phyloP scores from a whole-genome alignment of 2,329 filamentous ascomycete genomes.

The Hypomyces rosellus region DNA sequence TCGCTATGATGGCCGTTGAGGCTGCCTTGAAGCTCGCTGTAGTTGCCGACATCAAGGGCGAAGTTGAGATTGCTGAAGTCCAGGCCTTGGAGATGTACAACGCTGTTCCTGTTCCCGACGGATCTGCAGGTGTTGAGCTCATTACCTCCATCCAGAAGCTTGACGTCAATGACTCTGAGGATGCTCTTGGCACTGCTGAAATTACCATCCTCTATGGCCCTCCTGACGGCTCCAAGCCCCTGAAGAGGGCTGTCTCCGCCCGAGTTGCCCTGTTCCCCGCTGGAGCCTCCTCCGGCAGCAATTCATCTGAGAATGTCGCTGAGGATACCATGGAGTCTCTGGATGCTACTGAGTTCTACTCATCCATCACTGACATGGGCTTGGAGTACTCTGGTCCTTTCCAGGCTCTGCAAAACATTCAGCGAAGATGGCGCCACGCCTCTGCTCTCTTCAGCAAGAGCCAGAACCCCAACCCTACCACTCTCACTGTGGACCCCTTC shows the following conservation, averaged over 20 bases:
- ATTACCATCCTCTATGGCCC: neutral
- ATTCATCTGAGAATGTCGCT: neutral
- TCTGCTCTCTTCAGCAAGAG: neutral
- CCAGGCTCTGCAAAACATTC: neutral
- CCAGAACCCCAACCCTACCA: neutral
- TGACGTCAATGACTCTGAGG: neutral
- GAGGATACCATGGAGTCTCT: neutral
- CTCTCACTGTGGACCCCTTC: neutral
- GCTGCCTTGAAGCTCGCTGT: constrained; percentile 11
- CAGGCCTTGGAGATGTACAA: neutral
- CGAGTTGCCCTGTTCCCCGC: neutral
- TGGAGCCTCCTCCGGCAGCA: neutral
- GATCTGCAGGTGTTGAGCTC: neutral
- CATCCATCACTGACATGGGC: neutral
- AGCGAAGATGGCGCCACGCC: neutral
- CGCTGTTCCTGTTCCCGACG: neutral
- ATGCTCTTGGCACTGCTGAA: neutral
- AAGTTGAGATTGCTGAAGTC: neutral
- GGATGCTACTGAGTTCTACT: neutral
- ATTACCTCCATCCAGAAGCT: neutral
- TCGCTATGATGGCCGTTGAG: constrained; percentile 32
- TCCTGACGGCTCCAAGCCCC: neutral
- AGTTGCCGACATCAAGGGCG: neutral
- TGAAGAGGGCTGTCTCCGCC: neutral
- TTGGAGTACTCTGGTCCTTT: neutral